Evolutionary conservation across 1,139 yeast species (phyloP).

Genomic region (Kluyveromyces sp.): DNA sequence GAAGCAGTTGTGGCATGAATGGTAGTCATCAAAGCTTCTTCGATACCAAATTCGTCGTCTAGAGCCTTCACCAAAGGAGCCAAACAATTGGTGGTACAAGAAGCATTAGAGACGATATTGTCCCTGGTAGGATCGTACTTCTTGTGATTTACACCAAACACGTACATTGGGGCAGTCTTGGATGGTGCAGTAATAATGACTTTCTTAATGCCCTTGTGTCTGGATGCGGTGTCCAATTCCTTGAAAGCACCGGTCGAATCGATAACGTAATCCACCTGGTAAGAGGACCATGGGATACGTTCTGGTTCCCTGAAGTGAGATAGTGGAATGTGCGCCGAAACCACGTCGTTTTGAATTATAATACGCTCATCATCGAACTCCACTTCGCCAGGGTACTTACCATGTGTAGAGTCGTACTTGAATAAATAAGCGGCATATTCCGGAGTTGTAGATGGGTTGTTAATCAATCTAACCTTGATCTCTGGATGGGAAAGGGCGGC

Average conservation of each 20-base stretch:
- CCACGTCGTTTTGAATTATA: conserved; percentile 57
- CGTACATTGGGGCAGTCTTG: conserved; percentile 83
- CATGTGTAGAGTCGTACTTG: conserved; percentile 86
- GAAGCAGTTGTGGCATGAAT: conserved; percentile 86
- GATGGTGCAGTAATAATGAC: conserved; percentile 86
- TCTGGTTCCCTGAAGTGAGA: conserved; percentile 76
- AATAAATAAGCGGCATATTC: conserved; percentile 84
- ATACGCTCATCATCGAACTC: conserved; percentile 46
- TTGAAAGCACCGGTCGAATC: conserved; percentile 91
- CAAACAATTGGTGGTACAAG: conserved; percentile 85
- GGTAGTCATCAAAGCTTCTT: conserved; percentile 84
- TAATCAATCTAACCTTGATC: conserved; percentile 71
- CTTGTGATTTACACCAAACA: conserved; percentile 73
- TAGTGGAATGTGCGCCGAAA: conserved; percentile 39
- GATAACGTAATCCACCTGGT: conserved; percentile 70
- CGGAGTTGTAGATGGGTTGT: conserved; percentile 76
- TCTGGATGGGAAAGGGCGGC: conserved; percentile 63
- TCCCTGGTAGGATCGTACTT: conserved; percentile 62
- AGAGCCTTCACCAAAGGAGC: conserved; percentile 83
- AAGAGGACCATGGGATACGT: conserved; percentile 73
- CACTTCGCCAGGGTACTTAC: conserved; percentile 65
- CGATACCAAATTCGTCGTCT: conserved; percentile 72
- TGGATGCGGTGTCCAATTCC: conserved; percentile 66
- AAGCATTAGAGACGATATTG: conserved; percentile 83
- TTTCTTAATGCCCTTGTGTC: conserved; percentile 79